Conservation (phyloP, 2,329 filamentous ascomycete species). For the Penicillium sp. region DNA sequence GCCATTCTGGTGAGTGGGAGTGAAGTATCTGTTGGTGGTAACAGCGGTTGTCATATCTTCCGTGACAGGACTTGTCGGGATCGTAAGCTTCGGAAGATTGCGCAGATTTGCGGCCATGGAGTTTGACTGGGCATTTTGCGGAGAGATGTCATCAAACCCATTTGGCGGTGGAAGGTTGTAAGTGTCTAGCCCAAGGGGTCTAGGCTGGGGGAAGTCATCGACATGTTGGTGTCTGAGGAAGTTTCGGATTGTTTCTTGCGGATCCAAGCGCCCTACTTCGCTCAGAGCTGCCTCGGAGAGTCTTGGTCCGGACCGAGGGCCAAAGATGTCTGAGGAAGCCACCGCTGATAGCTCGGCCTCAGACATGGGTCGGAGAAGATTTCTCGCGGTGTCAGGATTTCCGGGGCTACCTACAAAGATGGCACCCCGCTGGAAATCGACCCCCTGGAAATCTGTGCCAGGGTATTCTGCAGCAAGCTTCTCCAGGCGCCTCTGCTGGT, state of each 20-base stretch:
- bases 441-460: constrained; percentile 59
- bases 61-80: constrained; percentile 40
- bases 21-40: background rate
- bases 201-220: constrained; percentile 9
- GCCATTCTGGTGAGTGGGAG: background rate
- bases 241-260: constrained; percentile 88
- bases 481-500: constrained; percentile 57
- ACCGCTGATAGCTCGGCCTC: constrained; percentile 78
- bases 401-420: constrained; percentile 76
- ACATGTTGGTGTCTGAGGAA: constrained; percentile 82
- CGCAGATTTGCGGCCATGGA: constrained; percentile 48
- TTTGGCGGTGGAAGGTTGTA: background rate
- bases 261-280: constrained; percentile 52
- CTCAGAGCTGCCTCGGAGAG: constrained; percentile 63
- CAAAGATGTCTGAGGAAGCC: constrained; percentile 86
- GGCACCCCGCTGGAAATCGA: constrained; percentile 53
- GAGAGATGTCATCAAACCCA: background rate
- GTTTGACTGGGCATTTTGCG: background rate
- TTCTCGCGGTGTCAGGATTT: constrained; percentile 64
- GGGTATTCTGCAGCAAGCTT: constrained; percentile 75
- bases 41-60: background rate
- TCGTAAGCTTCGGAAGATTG: constrained; percentile 56
- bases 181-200: background rate
- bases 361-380: constrained; percentile 61
- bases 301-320: constrained; percentile 53